Evolutionary conservation across 2,329 filamentous ascomycete species (phyloP).

Genomic region (Pestalotiopsis fici): DNA sequence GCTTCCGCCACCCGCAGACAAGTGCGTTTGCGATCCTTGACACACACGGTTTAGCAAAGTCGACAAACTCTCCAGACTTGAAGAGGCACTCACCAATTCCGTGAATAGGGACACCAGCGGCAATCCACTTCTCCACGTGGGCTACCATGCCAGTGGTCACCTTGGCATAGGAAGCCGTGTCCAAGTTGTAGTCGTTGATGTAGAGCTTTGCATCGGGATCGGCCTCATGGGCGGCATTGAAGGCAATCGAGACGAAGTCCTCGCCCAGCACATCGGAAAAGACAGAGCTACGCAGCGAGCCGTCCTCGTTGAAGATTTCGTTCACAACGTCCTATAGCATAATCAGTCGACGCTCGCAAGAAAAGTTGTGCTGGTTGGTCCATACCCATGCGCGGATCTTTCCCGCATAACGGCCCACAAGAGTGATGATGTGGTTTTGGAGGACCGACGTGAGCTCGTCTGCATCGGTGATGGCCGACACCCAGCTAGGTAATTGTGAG

Average conservation of each 20-base stretch:
- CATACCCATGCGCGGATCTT: conserved; percentile 47
- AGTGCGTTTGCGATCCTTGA: conserved; percentile 46
- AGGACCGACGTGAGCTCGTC: conserved; percentile 53
- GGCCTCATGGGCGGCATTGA: conserved; percentile 65
- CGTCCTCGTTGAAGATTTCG: conserved; percentile 65
- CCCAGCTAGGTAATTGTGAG: conserved; percentile 61
- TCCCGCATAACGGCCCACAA: conserved; percentile 62
- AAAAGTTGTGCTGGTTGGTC: neutral
- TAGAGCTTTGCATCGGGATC: conserved; percentile 71
- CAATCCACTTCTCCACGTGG: conserved; percentile 65
- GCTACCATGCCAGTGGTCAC: conserved; percentile 47
- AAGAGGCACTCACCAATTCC: conserved; percentile 43
- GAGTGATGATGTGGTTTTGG: conserved; percentile 58
- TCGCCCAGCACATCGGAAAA: conserved; percentile 71
- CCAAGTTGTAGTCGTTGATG: conserved; percentile 76
- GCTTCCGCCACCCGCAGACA: conserved; percentile 40
- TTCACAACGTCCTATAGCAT: conserved; percentile 57
- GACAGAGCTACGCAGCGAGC: conserved; percentile 58
- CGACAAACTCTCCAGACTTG: too few relatives aligned
- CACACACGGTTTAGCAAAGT: too few relatives aligned
- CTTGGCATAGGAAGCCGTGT: conserved; percentile 61
- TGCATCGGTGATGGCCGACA: conserved; percentile 42
- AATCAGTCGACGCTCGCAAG: conserved; percentile 10
- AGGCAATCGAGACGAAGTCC: conserved; percentile 70
- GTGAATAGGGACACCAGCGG: conserved; percentile 61